These are phyloP conservation scores for Mallotus japonicus DNA, from an alignment of 441 rosid genomes.

Conservation along the genomic window DNA sequence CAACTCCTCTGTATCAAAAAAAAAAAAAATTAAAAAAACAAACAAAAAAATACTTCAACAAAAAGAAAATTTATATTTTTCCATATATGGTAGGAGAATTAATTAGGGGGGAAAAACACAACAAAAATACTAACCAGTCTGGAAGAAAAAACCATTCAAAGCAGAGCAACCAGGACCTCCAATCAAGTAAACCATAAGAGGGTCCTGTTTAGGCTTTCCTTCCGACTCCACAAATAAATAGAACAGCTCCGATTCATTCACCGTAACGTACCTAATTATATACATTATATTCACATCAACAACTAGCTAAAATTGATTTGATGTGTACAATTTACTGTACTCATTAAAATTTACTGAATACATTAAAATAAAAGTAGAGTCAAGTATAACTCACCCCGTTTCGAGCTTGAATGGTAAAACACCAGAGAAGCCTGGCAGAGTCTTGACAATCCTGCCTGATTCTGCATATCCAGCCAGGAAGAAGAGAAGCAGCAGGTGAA, in stretches of 20 bases:
- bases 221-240: conserved; percentile 40
- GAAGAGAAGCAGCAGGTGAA: not conserved
- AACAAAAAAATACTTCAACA: too few relatives aligned
- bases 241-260: conserved; percentile 34
- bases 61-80: too few relatives aligned
- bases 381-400: conserved; percentile 27
- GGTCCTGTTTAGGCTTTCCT: conserved; percentile 30
- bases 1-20: too few relatives aligned
- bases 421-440: conserved; percentile 33
- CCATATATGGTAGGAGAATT: too few relatives aligned
- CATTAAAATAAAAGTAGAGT: too few relatives aligned
- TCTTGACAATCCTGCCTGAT: conserved; percentile 17
- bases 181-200: conserved; percentile 31
- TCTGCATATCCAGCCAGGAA: not conserved
- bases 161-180: conserved; percentile 46
- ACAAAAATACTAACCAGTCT: conserved; percentile 28
- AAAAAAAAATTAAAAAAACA: too few relatives aligned
- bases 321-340: too few relatives aligned
- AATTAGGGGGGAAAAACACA: too few relatives aligned
- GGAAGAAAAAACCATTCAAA: conserved; percentile 29
- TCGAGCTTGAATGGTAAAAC: conserved; percentile 31
- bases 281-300: not conserved
- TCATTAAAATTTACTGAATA: too few relatives aligned
- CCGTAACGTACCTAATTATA: conserved; percentile 34
- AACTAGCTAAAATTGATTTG: not conserved